Percentiles rank a stretch among this genome's conserved stretches.
Evolutionary conservation across 495 filamentous ascomycete species (phyloP).

Genomic region (Trichoderma reesei): DNA sequence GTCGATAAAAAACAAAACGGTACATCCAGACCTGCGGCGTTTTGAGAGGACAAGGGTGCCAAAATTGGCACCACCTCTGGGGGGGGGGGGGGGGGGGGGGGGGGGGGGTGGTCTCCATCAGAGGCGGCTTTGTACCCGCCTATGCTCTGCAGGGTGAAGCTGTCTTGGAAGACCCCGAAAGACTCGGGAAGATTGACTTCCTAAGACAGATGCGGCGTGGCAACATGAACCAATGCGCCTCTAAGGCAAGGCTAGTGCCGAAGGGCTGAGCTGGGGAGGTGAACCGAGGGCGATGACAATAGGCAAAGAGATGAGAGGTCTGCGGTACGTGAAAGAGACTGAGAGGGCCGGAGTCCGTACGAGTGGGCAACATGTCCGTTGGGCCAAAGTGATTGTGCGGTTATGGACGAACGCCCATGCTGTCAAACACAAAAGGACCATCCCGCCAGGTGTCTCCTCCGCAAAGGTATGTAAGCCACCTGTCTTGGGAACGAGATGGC

Average conservation of each 20-base stretch:
- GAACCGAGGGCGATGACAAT: background rate
- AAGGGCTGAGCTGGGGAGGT: background rate
- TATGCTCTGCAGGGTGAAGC: constrained; percentile 1
- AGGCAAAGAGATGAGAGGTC: background rate
- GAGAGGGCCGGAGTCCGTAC: background rate
- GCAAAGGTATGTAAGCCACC: background rate
- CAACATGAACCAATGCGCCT: constrained; percentile 3
- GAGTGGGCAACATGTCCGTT: too few relatives aligned
- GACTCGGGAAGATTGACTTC: background rate
- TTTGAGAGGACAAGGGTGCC: background rate
- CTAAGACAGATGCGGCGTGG: constrained; percentile 5
- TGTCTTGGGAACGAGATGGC: background rate
- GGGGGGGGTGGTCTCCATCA: background rate
- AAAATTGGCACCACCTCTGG: constrained; percentile 6
- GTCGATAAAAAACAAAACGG: background rate
- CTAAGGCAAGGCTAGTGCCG: background rate
- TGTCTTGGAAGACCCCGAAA: background rate
- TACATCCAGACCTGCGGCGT: background rate
- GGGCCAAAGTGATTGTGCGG: too few relatives aligned
- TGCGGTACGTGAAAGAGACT: background rate
- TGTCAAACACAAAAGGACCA: background rate
- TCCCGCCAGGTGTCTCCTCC: background rate
- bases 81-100: too few relatives aligned
- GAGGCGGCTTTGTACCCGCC: background rate
- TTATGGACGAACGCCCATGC: background rate